Base-by-base conservation (phyloP, 345 rosid species). In the Noccaea bulbosa region DNA sequence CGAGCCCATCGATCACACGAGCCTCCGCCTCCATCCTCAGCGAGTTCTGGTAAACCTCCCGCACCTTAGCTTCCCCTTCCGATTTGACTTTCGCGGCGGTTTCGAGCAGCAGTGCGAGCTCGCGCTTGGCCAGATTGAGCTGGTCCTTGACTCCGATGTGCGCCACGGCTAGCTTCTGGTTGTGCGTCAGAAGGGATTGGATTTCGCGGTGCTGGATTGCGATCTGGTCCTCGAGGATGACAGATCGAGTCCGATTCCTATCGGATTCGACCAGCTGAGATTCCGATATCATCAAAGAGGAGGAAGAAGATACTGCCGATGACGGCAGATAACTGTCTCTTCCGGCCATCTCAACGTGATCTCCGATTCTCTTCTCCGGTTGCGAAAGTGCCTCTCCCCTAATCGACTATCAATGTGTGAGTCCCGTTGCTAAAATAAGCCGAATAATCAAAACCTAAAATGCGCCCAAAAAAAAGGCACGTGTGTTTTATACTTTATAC, bases 131-230 rank as follows among this genome's bases (percentile, higher is more conserved):
- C 8, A 74, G 62, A 67, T 79, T 74, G 40, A 87, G 84, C 66
- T 91, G 96, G 32, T 91, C 87, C 63, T 87, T 83, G 50, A 91
- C 80, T n/a, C 89, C 88, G 11, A 86, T 50, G 77, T 91, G 94
- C 2, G 84, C 61, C 20, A 87, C 80, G 1, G 86, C 84, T 5
- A 91, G 83, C 15, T 86, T 83, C 48, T 89, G 90, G 76, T 87
- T 91, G 37, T 89, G 86, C 24, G 53, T 68, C 38, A 87, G 82
- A 65, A 89, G 94, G 45, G 92, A 48, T 45, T 91, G 88, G 80
- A 93, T 87, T 73, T 93, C 88, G 8, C 78, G 85, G 47, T 80
- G 86, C 76, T 87, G 96, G 65, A 85, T 79, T 38, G 85, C 77
- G 68, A 86, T 79, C 63, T 84, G 85, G 65, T 91, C 97, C 77